Conservation (phyloP, 352 stramenopile species). For the Phytopythium cucurbitacearum region DNA sequence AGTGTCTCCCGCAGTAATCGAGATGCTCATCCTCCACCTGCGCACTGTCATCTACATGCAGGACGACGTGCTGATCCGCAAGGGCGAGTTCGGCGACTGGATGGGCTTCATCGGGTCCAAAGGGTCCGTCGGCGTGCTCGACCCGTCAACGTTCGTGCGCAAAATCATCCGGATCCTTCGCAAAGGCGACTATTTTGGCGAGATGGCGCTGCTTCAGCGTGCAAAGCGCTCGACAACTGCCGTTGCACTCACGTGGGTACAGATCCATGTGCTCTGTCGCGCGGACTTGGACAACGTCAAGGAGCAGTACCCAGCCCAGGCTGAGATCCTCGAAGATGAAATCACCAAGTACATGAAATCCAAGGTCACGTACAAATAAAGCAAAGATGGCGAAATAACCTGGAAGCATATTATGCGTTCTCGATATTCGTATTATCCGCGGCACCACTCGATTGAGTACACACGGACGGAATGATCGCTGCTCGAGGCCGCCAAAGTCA, state of each 20-base stretch:
- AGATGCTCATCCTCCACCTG: conserved; percentile 71
- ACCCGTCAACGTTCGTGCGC: conserved; percentile 33
- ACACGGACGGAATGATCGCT: conserved; percentile 52
- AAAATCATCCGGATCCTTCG: conserved; percentile 62
- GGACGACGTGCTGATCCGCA: conserved; percentile 73
- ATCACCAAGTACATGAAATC: conserved; percentile 79
- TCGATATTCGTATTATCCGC: conserved; percentile 6
- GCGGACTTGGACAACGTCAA: conserved; percentile 62
- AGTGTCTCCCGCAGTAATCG: conserved; percentile 64
- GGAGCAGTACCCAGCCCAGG: conserved; percentile 52
- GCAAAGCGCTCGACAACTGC: conserved; percentile 61
- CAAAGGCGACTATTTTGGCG: conserved; percentile 74
- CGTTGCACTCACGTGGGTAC: conserved; percentile 69
- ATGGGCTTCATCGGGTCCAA: conserved; percentile 82
- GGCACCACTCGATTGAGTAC: conserved; percentile 21
- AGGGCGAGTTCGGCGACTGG: conserved; percentile 78
- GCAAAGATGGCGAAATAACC: conserved; percentile 3
- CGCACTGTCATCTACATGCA: conserved; percentile 79
- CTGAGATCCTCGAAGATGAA: conserved; percentile 54
- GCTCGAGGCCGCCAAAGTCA: conserved; percentile 37
- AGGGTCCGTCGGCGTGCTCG: conserved; percentile 59
- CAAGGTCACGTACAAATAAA: conserved; percentile 53
- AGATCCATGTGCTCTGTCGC: conserved; percentile 63
- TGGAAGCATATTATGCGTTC: no score
- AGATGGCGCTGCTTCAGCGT: conserved; percentile 66